These are phyloP conservation scores for Magnaporthiopsis incrustans DNA, from an alignment of 2,329 filamentous ascomycete genomes.

Conservation along the genomic window DNA sequence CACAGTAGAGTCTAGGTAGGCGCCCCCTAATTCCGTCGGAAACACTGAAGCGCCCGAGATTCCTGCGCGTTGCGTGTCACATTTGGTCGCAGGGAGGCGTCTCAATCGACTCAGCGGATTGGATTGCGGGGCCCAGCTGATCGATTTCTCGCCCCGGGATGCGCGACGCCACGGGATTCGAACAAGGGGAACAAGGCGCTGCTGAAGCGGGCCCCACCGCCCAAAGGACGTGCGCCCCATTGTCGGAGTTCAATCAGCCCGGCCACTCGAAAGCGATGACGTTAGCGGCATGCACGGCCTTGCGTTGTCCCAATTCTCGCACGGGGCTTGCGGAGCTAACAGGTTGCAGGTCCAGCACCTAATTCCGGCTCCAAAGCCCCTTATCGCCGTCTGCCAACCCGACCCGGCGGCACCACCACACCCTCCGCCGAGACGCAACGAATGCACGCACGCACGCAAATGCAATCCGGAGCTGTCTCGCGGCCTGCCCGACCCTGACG, in stretches of 20 bases:
- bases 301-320: no score
- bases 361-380: not conserved
- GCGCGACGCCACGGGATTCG: not conserved
- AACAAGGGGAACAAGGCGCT: not conserved
- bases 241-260: not conserved
- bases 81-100: not conserved
- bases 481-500: not conserved
- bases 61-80: not conserved
- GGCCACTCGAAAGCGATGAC: not conserved
- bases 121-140: not conserved
- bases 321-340: not conserved
- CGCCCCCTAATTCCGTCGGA: not conserved
- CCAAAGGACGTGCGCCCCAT: not conserved
- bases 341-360: not conserved
- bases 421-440: not conserved
- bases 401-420: not conserved
- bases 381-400: not conserved
- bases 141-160: not conserved
- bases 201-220: not conserved
- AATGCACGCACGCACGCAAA: not conserved
- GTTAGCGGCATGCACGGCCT: not conserved
- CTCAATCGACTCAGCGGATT: not conserved
- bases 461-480: not conserved
- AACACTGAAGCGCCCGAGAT: not conserved
- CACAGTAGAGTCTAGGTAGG: not conserved